A percentile compares a stretch with the other conserved stretches of the same genome.
Evolutionary conservation across 495 filamentous ascomycete species (phyloP).

Genomic region (Penicillium herquei): DNA sequence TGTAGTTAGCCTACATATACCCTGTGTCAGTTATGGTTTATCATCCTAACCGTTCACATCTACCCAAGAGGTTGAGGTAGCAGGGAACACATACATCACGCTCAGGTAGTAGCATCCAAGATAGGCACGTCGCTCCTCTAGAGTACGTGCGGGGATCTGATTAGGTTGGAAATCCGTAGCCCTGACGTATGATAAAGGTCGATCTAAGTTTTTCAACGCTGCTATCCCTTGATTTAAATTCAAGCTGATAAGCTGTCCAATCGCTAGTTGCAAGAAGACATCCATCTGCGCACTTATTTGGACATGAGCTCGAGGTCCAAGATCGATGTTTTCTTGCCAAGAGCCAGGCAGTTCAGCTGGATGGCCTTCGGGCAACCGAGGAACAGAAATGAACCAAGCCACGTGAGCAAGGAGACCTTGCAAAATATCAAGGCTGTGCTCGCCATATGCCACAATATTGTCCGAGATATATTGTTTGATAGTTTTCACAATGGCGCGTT

Average conservation of each 20-base stretch:
- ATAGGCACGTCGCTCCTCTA: slow-evolving; percentile 31
- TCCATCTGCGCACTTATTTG: slow-evolving; percentile 24
- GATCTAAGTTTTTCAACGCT: slow-evolving; percentile 16
- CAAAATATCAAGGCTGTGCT: slow-evolving; percentile 37
- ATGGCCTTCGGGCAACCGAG: background rate
- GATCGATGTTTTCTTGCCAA: background rate
- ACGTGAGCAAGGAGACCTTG: slow-evolving; percentile 42
- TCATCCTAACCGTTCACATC: background rate
- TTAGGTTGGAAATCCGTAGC: slow-evolving; percentile 10
- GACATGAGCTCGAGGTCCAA: background rate
- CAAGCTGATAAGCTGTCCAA: slow-evolving; percentile 29
- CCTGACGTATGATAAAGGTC: slow-evolving; percentile 22
- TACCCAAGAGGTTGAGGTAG: background rate
- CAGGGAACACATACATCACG: slow-evolving; percentile 19
- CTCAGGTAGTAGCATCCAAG: slow-evolving; percentile 37
- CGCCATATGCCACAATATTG: slow-evolving; percentile 31
- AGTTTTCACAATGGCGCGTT: slow-evolving; percentile 22
- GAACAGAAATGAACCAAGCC: slow-evolving; percentile 32
- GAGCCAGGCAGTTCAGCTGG: background rate
- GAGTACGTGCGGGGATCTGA: slow-evolving; percentile 16
- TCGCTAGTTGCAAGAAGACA: slow-evolving; percentile 21
- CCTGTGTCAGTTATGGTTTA: background rate
- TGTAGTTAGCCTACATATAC: slow-evolving; percentile 23
- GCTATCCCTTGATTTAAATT: slow-evolving; percentile 21
- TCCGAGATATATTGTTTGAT: slow-evolving; percentile 27